Evolutionary conservation across 2,329 filamentous ascomycete species (phyloP).

Genomic region (Colletotrichum gloeosporioides): DNA sequence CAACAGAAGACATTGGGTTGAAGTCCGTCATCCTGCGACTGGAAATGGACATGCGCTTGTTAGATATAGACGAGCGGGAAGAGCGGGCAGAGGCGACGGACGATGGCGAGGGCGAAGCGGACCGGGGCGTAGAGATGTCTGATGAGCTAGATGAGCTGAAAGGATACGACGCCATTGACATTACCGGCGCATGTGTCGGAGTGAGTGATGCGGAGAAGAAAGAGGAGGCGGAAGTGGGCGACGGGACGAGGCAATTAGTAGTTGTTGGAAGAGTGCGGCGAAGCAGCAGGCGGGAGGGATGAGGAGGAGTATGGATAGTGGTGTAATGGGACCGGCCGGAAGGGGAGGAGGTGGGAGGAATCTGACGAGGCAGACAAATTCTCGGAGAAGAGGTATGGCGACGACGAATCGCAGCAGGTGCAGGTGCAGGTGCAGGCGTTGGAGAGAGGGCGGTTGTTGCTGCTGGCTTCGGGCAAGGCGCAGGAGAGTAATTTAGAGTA

Average conservation of each 20-base stretch:
- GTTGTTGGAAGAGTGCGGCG: slow-evolving; percentile 15
- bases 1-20: slow-evolving; percentile 62
- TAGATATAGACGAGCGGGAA: slow-evolving; percentile 56
- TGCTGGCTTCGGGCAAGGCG: slow-evolving; percentile 14
- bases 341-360: not conserved
- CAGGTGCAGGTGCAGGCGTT: not conserved
- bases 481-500: slow-evolving; percentile 18
- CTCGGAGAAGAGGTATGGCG: not conserved
- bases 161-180: slow-evolving; percentile 32
- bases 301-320: slow-evolving; percentile 3
- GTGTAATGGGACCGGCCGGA: slow-evolving; percentile 19
- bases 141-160: slow-evolving; percentile 52
- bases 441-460: not conserved
- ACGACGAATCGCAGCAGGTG: not conserved
- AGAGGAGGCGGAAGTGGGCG: slow-evolving; percentile 20
- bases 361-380: not conserved
- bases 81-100: slow-evolving; percentile 53
- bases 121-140: slow-evolving; percentile 61
- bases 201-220: slow-evolving; percentile 20
- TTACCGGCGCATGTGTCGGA: slow-evolving; percentile 22
- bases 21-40: slow-evolving; percentile 55
- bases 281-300: not conserved
- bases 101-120: slow-evolving; percentile 53
- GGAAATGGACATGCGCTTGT: slow-evolving; percentile 56
- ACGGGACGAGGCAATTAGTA: slow-evolving; percentile 21